Percentiles rank a stretch among this genome's conserved stretches.
These are phyloP conservation scores for Ogataea trehaloabstinens DNA, from an alignment of 805 yeast species.

Conservation along the genomic window DNA sequence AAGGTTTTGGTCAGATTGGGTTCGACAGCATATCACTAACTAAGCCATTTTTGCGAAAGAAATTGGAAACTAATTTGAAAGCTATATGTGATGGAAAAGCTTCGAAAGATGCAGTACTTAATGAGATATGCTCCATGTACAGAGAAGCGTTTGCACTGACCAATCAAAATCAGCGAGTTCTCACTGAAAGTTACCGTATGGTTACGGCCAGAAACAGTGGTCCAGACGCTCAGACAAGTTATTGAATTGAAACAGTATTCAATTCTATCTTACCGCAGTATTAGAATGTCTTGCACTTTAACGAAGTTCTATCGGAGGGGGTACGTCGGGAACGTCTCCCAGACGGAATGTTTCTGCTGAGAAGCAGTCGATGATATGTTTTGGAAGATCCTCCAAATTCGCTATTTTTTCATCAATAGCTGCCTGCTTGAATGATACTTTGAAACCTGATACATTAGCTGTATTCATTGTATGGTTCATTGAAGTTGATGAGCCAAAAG, in stretches of 20 bases:
- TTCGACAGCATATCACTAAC: slow-evolving; percentile 71
- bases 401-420: slow-evolving; percentile 23
- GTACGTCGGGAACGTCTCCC: slow-evolving; percentile 67
- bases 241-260: too few relatives aligned
- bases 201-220: slow-evolving; percentile 12
- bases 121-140: slow-evolving; percentile 55
- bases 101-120: slow-evolving; percentile 51
- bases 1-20: slow-evolving; percentile 80
- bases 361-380: slow-evolving; percentile 46
- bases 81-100: slow-evolving; percentile 66
- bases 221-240: too few relatives aligned
- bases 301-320: slow-evolving; percentile 60
- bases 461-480: too few relatives aligned
- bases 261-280: too few relatives aligned
- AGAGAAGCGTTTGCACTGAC: slow-evolving; percentile 57
- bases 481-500: too few relatives aligned
- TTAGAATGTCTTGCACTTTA: too few relatives aligned
- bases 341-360: slow-evolving; percentile 45
- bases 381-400: slow-evolving; percentile 39
- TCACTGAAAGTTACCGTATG: slow-evolving; percentile 35
- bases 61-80: slow-evolving; percentile 64
- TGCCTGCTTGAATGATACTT: slow-evolving; percentile 18
- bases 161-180: slow-evolving; percentile 36
- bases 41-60: slow-evolving; percentile 82
- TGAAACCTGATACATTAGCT: too few relatives aligned